A percentile compares a stretch with the other conserved stretches of the same genome.
phyloP scores from a whole-genome alignment of 2,329 filamentous ascomycete species.

The Sporothrix phasma region DNA sequence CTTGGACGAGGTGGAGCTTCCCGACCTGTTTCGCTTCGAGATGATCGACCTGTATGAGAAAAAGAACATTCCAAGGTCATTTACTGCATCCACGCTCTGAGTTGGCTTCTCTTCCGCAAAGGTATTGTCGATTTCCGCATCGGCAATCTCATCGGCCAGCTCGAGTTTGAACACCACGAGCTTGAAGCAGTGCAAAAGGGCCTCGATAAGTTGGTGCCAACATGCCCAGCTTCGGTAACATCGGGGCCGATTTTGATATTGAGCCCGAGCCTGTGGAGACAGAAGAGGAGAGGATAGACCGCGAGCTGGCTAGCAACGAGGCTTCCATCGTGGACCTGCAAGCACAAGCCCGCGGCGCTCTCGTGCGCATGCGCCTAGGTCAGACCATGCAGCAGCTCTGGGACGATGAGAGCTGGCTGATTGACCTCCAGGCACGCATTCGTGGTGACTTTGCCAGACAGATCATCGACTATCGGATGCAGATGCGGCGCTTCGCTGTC shows the following conservation, averaged over 20 bases:
- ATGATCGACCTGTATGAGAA: slow-evolving; percentile 97
- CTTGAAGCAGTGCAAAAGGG: slow-evolving; percentile 95
- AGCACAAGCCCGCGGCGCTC: slow-evolving; percentile 71
- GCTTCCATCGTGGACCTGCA: slow-evolving; percentile 67
- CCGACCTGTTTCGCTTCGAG: slow-evolving; percentile 94
- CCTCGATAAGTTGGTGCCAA: slow-evolving; percentile 83
- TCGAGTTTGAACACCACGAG: slow-evolving; percentile 96
- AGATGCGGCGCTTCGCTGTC: slow-evolving; percentile 73
- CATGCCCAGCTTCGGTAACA: slow-evolving; percentile 97
- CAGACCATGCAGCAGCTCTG: slow-evolving; percentile 80
- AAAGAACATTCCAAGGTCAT: slow-evolving; percentile 99
- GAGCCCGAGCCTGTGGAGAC: slow-evolving; percentile 78
- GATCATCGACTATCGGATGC: slow-evolving; percentile 67
- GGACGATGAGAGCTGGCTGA: slow-evolving; percentile 68
- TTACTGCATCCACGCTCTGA: slow-evolving; percentile 94
- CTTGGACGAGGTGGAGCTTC: slow-evolving; percentile 80
- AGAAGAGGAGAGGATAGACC: slow-evolving; percentile 77
- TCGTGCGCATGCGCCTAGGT: slow-evolving; percentile 67
- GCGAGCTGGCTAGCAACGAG: slow-evolving; percentile 73
- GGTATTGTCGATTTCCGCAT: slow-evolving; percentile 93
- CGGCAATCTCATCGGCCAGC: slow-evolving; percentile 88
- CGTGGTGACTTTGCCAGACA: slow-evolving; percentile 82
- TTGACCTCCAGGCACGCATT: slow-evolving; percentile 77
- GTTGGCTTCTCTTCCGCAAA: slow-evolving; percentile 93
- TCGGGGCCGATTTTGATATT: slow-evolving; percentile 90